Percentiles rank a stretch among this genome's conserved stretches.
Conservation (phyloP, 1,284 basidiomycete genomes). For the Rhodotorula sp. region DNA sequence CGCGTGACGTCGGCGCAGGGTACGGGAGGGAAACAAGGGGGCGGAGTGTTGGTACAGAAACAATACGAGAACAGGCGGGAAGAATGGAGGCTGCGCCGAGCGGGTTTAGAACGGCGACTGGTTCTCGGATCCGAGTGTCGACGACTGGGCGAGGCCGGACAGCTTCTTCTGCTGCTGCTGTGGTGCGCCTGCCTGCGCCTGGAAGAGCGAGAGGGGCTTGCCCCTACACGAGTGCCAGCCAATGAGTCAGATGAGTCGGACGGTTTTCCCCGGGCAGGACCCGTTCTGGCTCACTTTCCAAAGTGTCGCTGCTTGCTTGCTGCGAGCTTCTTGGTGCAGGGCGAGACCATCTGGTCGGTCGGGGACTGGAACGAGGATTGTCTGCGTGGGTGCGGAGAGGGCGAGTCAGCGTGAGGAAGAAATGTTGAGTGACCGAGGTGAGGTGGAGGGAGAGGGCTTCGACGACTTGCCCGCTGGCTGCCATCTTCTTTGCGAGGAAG, state of each 20-base stretch:
- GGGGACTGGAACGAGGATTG: conserved; percentile 61
- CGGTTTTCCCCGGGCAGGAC: not conserved
- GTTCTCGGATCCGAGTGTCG: conserved; percentile 19
- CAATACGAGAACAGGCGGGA: too few species aligned
- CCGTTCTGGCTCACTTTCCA: conserved; percentile 63
- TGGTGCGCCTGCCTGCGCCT: conserved; percentile 16
- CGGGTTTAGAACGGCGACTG: conserved; percentile 21
- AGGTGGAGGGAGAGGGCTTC: not conserved
- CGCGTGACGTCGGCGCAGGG: not conserved
- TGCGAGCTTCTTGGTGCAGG: conserved; percentile 80
- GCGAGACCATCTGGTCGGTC: conserved; percentile 88
- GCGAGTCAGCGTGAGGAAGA: not conserved
- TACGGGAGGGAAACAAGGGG: not conserved
- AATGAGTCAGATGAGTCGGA: not conserved
- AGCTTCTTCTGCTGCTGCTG: conserved; percentile 19
- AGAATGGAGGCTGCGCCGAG: not conserved
- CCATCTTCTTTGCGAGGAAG: conserved; percentile 41
- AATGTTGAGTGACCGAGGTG: not conserved
- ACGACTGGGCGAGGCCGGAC: conserved; percentile 21
- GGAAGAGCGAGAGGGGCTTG: conserved; percentile 45
- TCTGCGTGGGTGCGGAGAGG: conserved; percentile 1
- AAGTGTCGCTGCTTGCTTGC: conserved; percentile 90
- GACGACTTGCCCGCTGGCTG: conserved; percentile 30
- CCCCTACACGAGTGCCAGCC: conserved; percentile 22
- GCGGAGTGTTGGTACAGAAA: not conserved